A percentile compares a stretch with the other conserved stretches of the same genome.
phyloP scores from a whole-genome alignment of 2,329 filamentous ascomycete species.

The Diaporthe nobilis region DNA sequence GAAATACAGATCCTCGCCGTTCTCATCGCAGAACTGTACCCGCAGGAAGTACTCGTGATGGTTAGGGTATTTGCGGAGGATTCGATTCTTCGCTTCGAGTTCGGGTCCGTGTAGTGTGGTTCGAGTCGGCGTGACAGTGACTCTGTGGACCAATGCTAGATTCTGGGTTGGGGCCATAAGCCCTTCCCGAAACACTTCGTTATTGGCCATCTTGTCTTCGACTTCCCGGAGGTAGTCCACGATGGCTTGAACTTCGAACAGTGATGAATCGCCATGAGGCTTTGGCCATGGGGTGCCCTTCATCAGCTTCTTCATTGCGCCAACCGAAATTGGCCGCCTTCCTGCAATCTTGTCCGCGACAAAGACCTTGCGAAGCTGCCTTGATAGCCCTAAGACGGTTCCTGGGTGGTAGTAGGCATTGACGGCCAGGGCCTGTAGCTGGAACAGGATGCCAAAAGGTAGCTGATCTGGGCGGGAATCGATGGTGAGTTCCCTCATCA shows the following conservation, averaged over 20 bases:
- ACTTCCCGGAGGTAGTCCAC: constrained; percentile 55
- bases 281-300: constrained; percentile 67
- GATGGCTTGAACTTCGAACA: constrained; percentile 58
- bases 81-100: constrained; percentile 77
- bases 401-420: constrained; percentile 74
- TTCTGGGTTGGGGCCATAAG: constrained; percentile 52
- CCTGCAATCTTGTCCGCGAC: constrained; percentile 45
- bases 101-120: constrained; percentile 73
- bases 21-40: constrained; percentile 82
- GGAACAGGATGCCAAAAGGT: constrained; percentile 71
- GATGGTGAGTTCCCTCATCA: constrained; percentile 52
- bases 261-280: constrained; percentile 61
- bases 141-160: constrained; percentile 67
- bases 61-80: constrained; percentile 75
- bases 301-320: constrained; percentile 68
- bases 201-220: constrained; percentile 53
- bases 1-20: constrained; percentile 74
- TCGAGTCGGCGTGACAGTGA: constrained; percentile 71
- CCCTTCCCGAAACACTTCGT: constrained; percentile 38
- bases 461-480: constrained; percentile 51
- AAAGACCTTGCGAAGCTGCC: constrained; percentile 55
- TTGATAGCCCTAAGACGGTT: constrained; percentile 62
- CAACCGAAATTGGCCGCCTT: constrained; percentile 61
- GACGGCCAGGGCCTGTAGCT: constrained; percentile 73
- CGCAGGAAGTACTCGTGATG: constrained; percentile 76